Base-by-base conservation (phyloP, 768 basidiomycete genomes). In the Amyloporia xantha region DNA sequence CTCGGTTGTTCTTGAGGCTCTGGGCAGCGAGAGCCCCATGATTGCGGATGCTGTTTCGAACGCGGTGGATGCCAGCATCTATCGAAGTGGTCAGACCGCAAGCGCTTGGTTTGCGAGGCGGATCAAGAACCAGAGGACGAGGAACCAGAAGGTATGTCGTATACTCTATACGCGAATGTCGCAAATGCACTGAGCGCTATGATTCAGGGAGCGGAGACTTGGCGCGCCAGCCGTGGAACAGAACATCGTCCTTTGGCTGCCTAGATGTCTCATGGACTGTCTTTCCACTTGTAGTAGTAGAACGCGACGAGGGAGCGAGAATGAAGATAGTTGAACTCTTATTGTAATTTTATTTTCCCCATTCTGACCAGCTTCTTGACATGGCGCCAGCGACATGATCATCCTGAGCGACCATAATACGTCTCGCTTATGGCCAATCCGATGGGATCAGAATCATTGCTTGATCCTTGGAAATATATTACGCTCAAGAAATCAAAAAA, bases 1-100 rank as follows among this genome's bases (percentile, higher is more conserved):
- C 58, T 68, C 70, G 1, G 66, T 73, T 30, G 49, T 71, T 1
- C 73, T 85, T 6, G 72, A 70, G 6, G 74, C 82, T 2, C 64
- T 84, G 4, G 63, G 68, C 0, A 72, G 79, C 24, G 69, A 76
- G 5, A 84, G 82, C 48, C 54, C 67, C 0, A 48, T 75, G 2
- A 74, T 85, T 13, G 74, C 77, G 0, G 68, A 72, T 2, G 68
- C 73, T 4, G 66, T 66, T n/a, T 56, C 50, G 6, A 62, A 62
- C 11, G 57, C 56, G 3, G 64, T 69, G 0, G 75, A 70, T 15
- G 66, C 58, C 68, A 47, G 53, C 20, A 61, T 60, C 42, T 68
- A 62, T 44, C 50, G 67, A 21, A 69, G 66, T 1, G 65, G 62
- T 11, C 48, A 62, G 1, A 76, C 74, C 1, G 64, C 71, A 2